Conservation (phyloP, 768 basidiomycete genomes). For the Epithele typhae region DNA sequence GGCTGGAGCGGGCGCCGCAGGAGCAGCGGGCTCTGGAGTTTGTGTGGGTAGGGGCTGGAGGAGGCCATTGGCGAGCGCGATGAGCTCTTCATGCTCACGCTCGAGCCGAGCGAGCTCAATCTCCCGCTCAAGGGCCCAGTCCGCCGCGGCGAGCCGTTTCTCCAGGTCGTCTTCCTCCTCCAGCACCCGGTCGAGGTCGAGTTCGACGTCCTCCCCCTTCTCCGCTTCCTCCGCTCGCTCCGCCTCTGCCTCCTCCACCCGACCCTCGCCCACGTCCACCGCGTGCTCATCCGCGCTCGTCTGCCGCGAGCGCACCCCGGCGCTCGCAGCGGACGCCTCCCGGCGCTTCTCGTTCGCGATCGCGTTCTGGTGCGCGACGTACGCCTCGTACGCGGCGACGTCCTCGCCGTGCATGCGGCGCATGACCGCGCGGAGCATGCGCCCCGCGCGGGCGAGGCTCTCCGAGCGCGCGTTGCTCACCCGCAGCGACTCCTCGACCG, state of each 20-base stretch:
- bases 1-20: too few relatives aligned
- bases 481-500: conserved; percentile 51
- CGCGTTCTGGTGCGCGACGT: conserved; percentile 1
- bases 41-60: conserved; percentile 3
- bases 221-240: background rate
- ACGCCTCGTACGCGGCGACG: conserved; percentile 15
- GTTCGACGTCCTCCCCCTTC: background rate
- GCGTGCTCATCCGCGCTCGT: background rate
- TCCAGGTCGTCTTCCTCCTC: conserved; percentile 27
- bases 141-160: conserved; percentile 37
- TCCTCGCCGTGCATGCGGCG: conserved; percentile 70
- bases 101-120: conserved; percentile 85
- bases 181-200: conserved; percentile 4
- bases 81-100: conserved; percentile 80
- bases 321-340: background rate
- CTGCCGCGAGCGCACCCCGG: background rate
- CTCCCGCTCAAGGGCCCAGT: conserved; percentile 85
- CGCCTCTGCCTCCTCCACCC: conserved; percentile 7
- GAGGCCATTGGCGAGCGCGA: conserved; percentile 48
- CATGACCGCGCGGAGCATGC: conserved; percentile 63
- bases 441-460: conserved; percentile 66
- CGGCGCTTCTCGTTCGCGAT: background rate
- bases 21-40: background rate
- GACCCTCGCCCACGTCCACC: conserved; percentile 2
- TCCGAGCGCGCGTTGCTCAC: conserved; percentile 63